These are phyloP conservation scores for Colletotrichum phormii DNA, from an alignment of 2,329 filamentous ascomycete genomes.

Conservation along the genomic window DNA sequence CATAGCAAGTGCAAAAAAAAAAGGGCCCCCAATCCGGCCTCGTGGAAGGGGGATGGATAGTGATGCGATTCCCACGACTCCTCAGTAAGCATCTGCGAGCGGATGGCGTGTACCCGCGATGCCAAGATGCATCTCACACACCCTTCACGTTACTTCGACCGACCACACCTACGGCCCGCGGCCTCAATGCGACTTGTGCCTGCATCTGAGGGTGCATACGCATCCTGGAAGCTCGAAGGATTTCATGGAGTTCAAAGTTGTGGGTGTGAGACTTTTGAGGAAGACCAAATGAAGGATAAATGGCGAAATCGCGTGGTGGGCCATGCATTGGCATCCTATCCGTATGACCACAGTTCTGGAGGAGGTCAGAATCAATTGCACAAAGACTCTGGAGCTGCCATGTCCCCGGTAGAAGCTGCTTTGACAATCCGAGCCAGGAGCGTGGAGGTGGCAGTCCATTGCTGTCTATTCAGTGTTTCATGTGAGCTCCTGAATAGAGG, in stretches of 20 bases:
- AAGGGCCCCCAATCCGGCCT: background rate
- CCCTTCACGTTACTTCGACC: conserved; percentile 5
- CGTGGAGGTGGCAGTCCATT: background rate
- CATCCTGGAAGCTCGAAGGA: background rate
- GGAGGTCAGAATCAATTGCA: background rate
- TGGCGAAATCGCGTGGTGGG: background rate
- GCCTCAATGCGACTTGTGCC: conserved; percentile 21
- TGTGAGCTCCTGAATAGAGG: background rate
- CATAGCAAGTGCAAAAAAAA: background rate
- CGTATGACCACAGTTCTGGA: background rate
- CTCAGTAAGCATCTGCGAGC: conserved; percentile 7
- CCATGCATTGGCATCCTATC: background rate
- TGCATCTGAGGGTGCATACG: conserved; percentile 25
- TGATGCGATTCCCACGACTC: background rate
- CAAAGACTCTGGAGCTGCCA: background rate
- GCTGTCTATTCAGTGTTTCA: background rate
- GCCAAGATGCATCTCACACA: conserved; percentile 27
- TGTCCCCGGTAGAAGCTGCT: background rate
- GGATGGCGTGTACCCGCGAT: conserved; percentile 11
- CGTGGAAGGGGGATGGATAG: background rate
- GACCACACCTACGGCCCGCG: background rate
- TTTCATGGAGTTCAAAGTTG: background rate
- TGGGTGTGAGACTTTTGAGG: background rate
- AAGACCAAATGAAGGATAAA: background rate
- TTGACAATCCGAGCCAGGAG: background rate